A percentile compares a stretch with the other conserved stretches of the same genome.
These are phyloP conservation scores for Apiospora pterosperma DNA, from an alignment of 2,329 filamentous ascomycete species.

Conservation along the genomic window DNA sequence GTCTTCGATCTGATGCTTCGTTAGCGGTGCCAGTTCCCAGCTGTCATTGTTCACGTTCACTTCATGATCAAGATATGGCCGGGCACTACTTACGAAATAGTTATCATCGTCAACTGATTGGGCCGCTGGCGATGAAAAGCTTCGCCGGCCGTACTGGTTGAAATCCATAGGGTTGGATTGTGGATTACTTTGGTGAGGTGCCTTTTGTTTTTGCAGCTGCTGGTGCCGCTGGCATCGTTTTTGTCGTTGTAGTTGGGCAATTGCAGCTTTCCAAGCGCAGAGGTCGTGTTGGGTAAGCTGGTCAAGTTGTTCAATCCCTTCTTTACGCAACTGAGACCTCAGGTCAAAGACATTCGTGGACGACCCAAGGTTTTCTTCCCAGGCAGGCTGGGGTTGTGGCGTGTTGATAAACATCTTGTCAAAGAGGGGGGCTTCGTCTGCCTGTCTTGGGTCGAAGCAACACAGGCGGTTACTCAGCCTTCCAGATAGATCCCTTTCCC, in stretches of 20 bases:
- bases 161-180: neutral
- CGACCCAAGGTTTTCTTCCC: slow-evolving; percentile 5
- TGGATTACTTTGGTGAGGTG: neutral
- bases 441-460: slow-evolving; percentile 6
- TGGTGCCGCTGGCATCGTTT: neutral
- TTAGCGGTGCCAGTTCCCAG: neutral
- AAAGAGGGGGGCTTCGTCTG: slow-evolving; percentile 8
- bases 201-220: neutral
- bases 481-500: neutral
- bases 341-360: slow-evolving; percentile 13
- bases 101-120: neutral
- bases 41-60: neutral
- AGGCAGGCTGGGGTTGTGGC: slow-evolving; percentile 15
- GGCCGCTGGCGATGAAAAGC: neutral
- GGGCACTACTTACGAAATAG: neutral
- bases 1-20: slow-evolving; percentile 20
- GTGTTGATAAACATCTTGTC: slow-evolving; percentile 19
- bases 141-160: neutral
- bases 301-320: slow-evolving; percentile 5
- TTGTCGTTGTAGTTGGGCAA: slow-evolving; percentile 17
- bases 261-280: slow-evolving; percentile 8
- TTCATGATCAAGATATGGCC: neutral
- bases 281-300: neutral
- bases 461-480: neutral
- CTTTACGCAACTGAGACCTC: slow-evolving; percentile 20